Conservation (phyloP, 306 rosid genomes). For the Quercus gilva region DNA sequence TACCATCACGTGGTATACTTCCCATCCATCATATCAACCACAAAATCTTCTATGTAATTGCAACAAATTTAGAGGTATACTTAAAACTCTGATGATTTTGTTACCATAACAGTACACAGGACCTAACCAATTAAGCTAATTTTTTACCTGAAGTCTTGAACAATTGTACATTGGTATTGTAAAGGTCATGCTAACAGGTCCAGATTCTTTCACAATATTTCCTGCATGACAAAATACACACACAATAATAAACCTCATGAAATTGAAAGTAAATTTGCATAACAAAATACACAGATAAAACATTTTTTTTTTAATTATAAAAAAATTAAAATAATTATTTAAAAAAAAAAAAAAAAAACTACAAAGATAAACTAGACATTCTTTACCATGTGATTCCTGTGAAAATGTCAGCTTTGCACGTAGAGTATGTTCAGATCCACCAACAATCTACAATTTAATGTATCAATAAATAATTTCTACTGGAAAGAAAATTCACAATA, state of each 20-base stretch:
- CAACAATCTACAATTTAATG: constrained; percentile 64
- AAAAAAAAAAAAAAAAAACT: neutral
- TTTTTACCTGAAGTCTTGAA: constrained; percentile 79
- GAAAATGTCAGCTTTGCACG: constrained; percentile 82
- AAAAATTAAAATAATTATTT: too few species aligned
- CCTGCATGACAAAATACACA: constrained; percentile 43
- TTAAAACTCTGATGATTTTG: neutral
- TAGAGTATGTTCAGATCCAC: constrained; percentile 92
- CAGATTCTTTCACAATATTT: constrained; percentile 89
- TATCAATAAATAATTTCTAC: constrained; percentile 18
- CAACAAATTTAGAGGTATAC: neutral
- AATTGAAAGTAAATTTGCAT: neutral
- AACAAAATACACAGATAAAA: constrained; percentile 5
- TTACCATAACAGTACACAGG: neutral
- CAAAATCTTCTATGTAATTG: constrained; percentile 10
- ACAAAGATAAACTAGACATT: constrained; percentile 11
- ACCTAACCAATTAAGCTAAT: neutral
- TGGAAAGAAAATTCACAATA: neutral
- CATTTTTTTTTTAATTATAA: too few species aligned
- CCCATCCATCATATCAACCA: neutral
- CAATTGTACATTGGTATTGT: constrained; percentile 85
- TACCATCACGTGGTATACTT: neutral
- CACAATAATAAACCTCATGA: neutral
- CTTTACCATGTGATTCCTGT: constrained; percentile 73
- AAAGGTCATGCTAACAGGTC: constrained; percentile 95